A percentile compares a stretch with the other conserved stretches of the same genome.
Evolutionary conservation across 257 asterid genomes (phyloP).

Genomic region (Osmanthus fragrans): DNA sequence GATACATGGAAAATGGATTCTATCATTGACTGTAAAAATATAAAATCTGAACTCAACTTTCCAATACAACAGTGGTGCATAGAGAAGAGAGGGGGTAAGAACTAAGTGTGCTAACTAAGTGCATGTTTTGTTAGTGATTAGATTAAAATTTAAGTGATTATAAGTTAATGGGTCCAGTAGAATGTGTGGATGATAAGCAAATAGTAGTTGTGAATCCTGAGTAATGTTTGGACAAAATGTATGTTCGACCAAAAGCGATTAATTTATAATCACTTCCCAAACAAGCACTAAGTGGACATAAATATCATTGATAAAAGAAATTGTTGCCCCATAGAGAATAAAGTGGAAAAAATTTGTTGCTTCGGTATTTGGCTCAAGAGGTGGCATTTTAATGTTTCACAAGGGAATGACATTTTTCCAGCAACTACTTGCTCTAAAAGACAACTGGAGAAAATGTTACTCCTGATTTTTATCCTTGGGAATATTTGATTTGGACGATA

Average conservation of each 20-base stretch:
- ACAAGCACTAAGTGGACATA: neutral
- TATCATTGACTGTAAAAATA: neutral
- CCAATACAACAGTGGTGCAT: neutral
- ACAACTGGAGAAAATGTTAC: neutral
- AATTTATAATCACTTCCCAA: no score
- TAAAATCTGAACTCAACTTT: neutral
- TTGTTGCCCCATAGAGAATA: neutral
- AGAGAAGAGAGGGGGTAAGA: neutral
- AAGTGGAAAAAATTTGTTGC: no score
- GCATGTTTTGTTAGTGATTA: no score
- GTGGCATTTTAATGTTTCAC: no score
- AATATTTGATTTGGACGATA: neutral
- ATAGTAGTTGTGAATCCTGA: no score
- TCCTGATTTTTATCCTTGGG: neutral
- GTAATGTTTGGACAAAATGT: no score
- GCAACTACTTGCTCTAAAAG: neutral
- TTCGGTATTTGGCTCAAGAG: no score
- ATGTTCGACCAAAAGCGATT: no score
- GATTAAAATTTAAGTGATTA: no score
- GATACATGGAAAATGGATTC: neutral
- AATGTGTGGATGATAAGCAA: no score
- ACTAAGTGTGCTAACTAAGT: no score
- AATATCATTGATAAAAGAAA: neutral
- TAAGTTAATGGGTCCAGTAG: no score
- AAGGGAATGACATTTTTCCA: neutral